A percentile compares a stretch with the other conserved stretches of the same genome.
These are phyloP conservation scores for Ogataea nitratoaversa DNA, from an alignment of 805 yeast species.

Conservation along the genomic window DNA sequence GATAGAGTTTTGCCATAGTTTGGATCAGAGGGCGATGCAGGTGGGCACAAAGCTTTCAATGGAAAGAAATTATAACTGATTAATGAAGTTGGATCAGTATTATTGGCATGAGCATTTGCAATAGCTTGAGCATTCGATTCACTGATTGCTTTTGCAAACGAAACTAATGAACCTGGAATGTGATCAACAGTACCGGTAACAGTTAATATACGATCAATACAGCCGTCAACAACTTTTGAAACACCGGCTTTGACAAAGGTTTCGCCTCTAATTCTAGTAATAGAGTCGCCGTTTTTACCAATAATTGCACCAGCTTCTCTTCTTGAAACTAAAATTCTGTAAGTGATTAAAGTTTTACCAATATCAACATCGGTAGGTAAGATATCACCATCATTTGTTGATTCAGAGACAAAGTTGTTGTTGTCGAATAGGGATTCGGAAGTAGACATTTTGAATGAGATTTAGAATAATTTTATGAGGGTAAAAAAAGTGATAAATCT, in stretches of 20 bases:
- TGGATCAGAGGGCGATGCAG: constrained; percentile 48
- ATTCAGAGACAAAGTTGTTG: constrained; percentile 23
- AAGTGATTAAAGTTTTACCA: constrained; percentile 31
- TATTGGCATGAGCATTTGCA: constrained; percentile 20
- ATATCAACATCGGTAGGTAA: constrained; percentile 24
- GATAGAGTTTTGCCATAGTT: constrained; percentile 50
- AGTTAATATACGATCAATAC: constrained; percentile 78
- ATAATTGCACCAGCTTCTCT: constrained; percentile 89
- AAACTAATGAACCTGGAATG: constrained; percentile 64
- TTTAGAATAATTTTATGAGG: not conserved
- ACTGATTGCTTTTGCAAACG: constrained; percentile 63
- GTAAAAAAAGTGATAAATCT: not conserved
- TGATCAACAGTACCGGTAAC: constrained; percentile 69
- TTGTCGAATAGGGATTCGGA: constrained; percentile 33
- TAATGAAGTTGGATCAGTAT: constrained; percentile 29
- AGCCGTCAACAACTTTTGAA: constrained; percentile 73
- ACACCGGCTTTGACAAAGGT: constrained; percentile 85
- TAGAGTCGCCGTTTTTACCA: constrained; percentile 78
- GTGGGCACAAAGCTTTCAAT: constrained; percentile 51
- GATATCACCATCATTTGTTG: constrained; percentile 12
- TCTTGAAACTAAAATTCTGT: constrained; percentile 66
- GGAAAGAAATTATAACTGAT: constrained; percentile 51
- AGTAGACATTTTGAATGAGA: constrained; percentile 11
- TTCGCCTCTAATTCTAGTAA: constrained; percentile 67
- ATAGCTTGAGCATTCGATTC: constrained; percentile 33